Percentiles rank a stretch among this genome's conserved stretches.
Evolutionary conservation across 495 filamentous ascomycete genomes (phyloP).

Genomic region (Podospora pseudopauciseta): DNA sequence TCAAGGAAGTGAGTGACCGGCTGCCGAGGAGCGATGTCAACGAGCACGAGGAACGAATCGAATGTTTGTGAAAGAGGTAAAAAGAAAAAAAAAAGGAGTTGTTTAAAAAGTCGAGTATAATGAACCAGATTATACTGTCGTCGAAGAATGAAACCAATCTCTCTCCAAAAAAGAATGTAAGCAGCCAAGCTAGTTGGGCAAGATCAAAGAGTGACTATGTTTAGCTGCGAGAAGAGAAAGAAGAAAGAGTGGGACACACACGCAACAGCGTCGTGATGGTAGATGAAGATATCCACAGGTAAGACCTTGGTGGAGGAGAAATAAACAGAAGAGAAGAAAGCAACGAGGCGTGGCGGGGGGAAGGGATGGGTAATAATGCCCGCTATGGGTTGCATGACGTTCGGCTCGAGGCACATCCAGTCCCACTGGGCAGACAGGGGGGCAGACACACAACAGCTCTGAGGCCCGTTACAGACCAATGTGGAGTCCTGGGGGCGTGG

Average conservation of each 20-base stretch:
- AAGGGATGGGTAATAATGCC: conserved; percentile 36
- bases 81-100: conserved; percentile 17
- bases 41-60: conserved; percentile 21
- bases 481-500: conserved; percentile 17
- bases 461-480: conserved; percentile 40
- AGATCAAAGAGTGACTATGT: conserved; percentile 51
- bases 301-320: conserved; percentile 38
- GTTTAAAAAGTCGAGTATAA: conserved; percentile 30
- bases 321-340: conserved; percentile 38
- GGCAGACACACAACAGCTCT: conserved; percentile 30
- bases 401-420: conserved; percentile 35
- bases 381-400: conserved; percentile 36
- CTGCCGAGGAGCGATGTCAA: conserved; percentile 22
- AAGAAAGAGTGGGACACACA: conserved; percentile 40
- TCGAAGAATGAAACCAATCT: conserved; percentile 35
- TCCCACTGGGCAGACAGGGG: conserved; percentile 30
- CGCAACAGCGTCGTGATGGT: conserved; percentile 46
- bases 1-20: conserved; percentile 22
- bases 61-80: conserved; percentile 19
- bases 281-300: conserved; percentile 37
- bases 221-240: conserved; percentile 52
- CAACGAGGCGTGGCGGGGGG: conserved; percentile 30
- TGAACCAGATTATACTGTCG: conserved; percentile 44
- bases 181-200: conserved; percentile 58
- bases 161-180: conserved; percentile 51